A percentile compares a stretch with the other conserved stretches of the same genome.
Conservation (phyloP, 371 early-diverging fungal genomes). For the Basidiobolus meristosporus region DNA sequence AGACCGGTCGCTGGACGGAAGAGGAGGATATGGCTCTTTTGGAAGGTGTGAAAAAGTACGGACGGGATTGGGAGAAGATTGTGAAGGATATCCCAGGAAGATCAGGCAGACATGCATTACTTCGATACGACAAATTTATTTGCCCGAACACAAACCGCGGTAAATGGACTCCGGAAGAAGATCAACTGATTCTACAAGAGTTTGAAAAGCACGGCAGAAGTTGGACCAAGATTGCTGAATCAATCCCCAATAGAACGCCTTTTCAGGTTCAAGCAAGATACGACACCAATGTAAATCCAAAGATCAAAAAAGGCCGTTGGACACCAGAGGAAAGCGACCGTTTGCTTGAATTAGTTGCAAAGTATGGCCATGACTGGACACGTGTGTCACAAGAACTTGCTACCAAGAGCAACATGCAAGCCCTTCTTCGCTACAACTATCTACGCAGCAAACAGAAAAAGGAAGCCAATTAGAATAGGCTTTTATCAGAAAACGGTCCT, state of each 20-base stretch:
- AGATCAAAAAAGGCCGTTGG: neutral
- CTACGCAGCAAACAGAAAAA: too few relatives aligned
- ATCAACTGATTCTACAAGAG: slow-evolving; percentile 17
- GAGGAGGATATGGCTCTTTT: slow-evolving; percentile 21
- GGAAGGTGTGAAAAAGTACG: slow-evolving; percentile 10
- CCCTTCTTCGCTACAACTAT: too few relatives aligned
- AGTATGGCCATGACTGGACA: slow-evolving; percentile 38
- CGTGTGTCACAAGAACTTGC: slow-evolving; percentile 35
- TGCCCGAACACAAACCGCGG: too few relatives aligned
- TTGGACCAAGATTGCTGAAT: slow-evolving; percentile 25
- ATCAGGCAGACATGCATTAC: slow-evolving; percentile 54
- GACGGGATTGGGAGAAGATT: slow-evolving; percentile 19
- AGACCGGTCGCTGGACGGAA: slow-evolving; percentile 13
- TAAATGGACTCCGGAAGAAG: slow-evolving; percentile 26
- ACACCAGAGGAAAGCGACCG: slow-evolving; percentile 4
- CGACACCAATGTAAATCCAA: too few relatives aligned
- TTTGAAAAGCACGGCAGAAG: slow-evolving; percentile 3
- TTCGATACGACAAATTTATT: too few relatives aligned
- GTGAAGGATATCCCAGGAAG: slow-evolving; percentile 34
- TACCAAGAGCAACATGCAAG: too few relatives aligned
- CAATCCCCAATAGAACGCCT: slow-evolving; percentile 36
- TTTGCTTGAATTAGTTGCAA: slow-evolving; percentile 3
- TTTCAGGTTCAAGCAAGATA: slow-evolving; percentile 49
- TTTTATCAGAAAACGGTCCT: too few relatives aligned
- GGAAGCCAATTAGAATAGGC: too few relatives aligned